Base-by-base conservation (phyloP, 2,329 filamentous ascomycete species). In the Exophiala sideris region DNA sequence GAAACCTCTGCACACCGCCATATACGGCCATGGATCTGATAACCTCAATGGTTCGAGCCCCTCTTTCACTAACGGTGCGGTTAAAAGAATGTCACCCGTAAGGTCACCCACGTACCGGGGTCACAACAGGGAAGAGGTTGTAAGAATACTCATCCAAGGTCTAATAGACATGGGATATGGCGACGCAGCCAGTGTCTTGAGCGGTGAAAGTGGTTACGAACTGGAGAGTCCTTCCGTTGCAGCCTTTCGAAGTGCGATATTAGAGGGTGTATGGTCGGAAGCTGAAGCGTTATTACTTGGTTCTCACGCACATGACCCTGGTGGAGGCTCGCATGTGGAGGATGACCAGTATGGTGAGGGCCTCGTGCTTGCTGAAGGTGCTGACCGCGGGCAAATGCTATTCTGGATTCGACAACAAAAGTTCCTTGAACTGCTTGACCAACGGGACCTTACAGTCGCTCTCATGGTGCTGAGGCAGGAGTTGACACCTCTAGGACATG, bases 361-460 rank as follows among this genome's bases (percentile, higher is more conserved):
- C 1, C 75, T 99, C 50, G 82, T 89, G 12, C 78, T 97, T 49
- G 83, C 86, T 12, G 82, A 88, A 40, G 86, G 83, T 20, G 87
- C 89, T 5, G 87, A 96, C 64, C 80, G 81, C 53, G 84, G 86
- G 62, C 79, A 87, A 48, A 92, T 99, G 87, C 81, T 86, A 44
- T 96, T 97, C 70, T 86, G 85, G 76, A 77, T 99, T 65, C 82
- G 92, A 60, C 88, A 95, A 68, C 94, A 99, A 69, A 97, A 97
- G 70, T 99, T 92, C 65, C 77, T 99, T 29, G 94, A 99, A 73
- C 76, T 96, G 7, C 75, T 99, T 40, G 91, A 97, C 69, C 77
- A 79, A 64, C 79, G 84, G 62, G 85, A 96, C 64, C 82, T 89
- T 7, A 79, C 79, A 11, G 79, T 80, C 48, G 94, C 92, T 6